Base-by-base conservation (phyloP, 768 basidiomycete species). In the Termitomyces sp. region DNA sequence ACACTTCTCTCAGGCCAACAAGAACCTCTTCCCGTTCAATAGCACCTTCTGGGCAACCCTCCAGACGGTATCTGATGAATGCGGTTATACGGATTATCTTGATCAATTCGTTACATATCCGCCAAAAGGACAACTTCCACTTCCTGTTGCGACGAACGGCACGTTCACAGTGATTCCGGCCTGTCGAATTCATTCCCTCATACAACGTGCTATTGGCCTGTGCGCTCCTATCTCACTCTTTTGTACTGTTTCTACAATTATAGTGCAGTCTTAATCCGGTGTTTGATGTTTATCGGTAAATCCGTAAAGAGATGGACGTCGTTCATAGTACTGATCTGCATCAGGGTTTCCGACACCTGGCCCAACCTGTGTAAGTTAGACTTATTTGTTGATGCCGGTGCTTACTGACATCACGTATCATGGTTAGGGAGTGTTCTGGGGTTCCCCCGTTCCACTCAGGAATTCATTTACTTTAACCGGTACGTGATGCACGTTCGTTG, bases 21-120 rank as follows among this genome's bases (percentile, higher is more conserved):
- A 73, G 58, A 81, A 83, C 59, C 71, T 84, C 12, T 82, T 85
- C 72, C 79, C 81, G 0, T 82, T 85, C 75, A 84, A 82, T 60
- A 76, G 71, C 58, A 71, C 79, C 32, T 83, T 83, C 67, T 77
- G 73, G 75, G 72, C 67, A 1, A 62, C 81, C 41, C 74, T 89
- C 16, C 79, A 88, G 58, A 66, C 74, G 10, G 76, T 73, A 17
- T 80, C 85, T 0, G 79, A 74, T 3, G 54, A 56, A 27, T 89
- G 87, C 68, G 79, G 80, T 19, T 89, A 85, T 63, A 73, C 83
- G 0, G 74, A 78, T 59, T 89, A 88, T 61, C 70, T 84, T 4
- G 76, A 80, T 21, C 76, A 84, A 51, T 76, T 82, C 61, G 79
- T 86, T 32, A 84, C 78, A 1, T 89, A 81, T 61, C 87, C 87